Evolutionary conservation across 2,329 filamentous ascomycete species (phyloP), one percentile per base, ranked within the genome.

Genomic region (Sporothrix protearum): DNA sequence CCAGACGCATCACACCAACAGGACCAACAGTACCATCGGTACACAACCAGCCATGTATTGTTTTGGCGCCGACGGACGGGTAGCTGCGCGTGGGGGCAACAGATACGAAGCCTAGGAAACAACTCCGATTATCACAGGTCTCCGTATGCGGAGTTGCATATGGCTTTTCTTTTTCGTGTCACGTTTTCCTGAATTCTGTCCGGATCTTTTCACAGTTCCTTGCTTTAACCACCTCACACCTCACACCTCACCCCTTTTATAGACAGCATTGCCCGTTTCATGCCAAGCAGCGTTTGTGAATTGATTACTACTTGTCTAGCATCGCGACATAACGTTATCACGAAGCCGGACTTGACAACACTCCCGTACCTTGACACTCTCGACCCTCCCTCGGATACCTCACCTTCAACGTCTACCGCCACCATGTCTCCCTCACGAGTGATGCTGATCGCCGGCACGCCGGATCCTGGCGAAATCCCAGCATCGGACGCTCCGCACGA

Each of bases 381-480:
- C 14, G 19, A 12, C 42, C 16, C 49, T 12, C 12, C 22, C 22
- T 25, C 49, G n/a, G 28, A n/a, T n/a, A n/a, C n/a, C n/a, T n/a
- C 49, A 53, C 0, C 5, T 47, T 14, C 42, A 4, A 51, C 49
- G 25, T n/a, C 49, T 22, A n/a, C 22, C 42, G 5, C 6, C 8
- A 22, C 0, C 8, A 53, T 53, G 49, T 53, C 49, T 25, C 22
- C 49, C 2, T 28, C 49, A 12, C 22, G 49, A 25, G 57, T 61
- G 30, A 61, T 61, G 57, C 57, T 61, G 19, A 61, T 61, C 57
- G 57, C 57, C 30, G 57, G 57, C 33, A n/a, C 22, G 33, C 57
- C 57, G 7, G 57, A 61, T 5, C 57, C 57, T 19, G 57, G 57
- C 16, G 30, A 39, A n/a, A 61, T 61, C 7, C 57, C 57, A 14